Percentiles rank a stretch among this genome's conserved stretches.
These are phyloP conservation scores for Botryotinia convoluta DNA, from an alignment of 2,329 filamentous ascomycete genomes.

Conservation along the genomic window DNA sequence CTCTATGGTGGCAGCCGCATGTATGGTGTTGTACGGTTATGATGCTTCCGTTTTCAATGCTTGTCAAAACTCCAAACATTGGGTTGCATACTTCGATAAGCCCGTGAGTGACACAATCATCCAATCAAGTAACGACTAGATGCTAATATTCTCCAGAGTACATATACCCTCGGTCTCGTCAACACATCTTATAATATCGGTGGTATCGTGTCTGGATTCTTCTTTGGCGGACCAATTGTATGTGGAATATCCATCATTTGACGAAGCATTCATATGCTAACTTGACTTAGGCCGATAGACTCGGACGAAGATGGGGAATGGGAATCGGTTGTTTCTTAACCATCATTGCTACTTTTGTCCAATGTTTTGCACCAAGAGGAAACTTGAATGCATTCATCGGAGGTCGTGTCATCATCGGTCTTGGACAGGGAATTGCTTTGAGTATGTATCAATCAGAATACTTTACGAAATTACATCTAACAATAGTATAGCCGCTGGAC, in stretches of 20 bases:
- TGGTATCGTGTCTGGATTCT: constrained; percentile 66
- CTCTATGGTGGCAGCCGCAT: constrained; percentile 64
- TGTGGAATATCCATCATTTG: neutral
- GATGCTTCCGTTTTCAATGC: constrained; percentile 74
- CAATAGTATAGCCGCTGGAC: constrained; percentile 42
- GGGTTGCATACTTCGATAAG: constrained; percentile 60
- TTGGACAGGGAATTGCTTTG: constrained; percentile 66
- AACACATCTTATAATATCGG: constrained; percentile 71
- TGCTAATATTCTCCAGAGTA: constrained; percentile 21
- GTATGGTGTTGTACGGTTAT: constrained; percentile 76
- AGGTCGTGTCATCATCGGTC: constrained; percentile 65
- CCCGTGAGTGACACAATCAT: constrained; percentile 20
- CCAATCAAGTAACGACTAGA: too few relatives aligned
- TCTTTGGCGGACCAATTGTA: constrained; percentile 58
- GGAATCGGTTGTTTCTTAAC: constrained; percentile 61
- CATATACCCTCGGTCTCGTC: constrained; percentile 52
- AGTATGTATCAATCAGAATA: constrained; percentile 42
- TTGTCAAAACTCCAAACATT: constrained; percentile 64
- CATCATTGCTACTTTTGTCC: constrained; percentile 66
- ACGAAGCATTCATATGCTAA: neutral
- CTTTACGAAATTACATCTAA: neutral
- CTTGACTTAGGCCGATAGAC: constrained; percentile 48
- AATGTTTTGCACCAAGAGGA: constrained; percentile 60
- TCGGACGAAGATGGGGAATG: constrained; percentile 66
- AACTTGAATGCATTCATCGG: constrained; percentile 66